These are phyloP conservation scores for Spergularia marina DNA, from an alignment of 148 eudicot species.

Conservation along the genomic window DNA sequence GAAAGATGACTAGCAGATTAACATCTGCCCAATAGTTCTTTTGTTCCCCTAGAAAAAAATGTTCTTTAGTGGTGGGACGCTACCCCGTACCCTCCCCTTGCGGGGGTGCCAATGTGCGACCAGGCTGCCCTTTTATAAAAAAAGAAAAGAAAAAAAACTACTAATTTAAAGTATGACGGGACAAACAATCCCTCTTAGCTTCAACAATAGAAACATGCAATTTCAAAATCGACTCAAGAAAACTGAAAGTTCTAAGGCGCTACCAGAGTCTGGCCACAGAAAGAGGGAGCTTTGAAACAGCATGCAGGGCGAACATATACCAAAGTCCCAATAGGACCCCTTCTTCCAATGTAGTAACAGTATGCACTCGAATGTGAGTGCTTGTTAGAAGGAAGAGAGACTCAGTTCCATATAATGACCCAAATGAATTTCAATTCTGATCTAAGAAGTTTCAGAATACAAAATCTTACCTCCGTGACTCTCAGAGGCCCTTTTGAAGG, in stretches of 20 bases:
- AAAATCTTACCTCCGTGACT: constrained; percentile 78
- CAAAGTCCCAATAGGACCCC: background rate
- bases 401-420: background rate
- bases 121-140: too few species aligned
- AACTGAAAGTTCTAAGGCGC: too few species aligned
- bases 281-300: background rate
- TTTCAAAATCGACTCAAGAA: background rate
- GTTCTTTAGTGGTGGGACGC: too few species aligned
- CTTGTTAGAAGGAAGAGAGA: background rate
- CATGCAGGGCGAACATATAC: background rate
- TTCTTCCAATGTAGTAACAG: background rate
- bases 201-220: background rate
- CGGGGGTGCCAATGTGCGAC: too few species aligned
- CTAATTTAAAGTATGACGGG: too few species aligned
- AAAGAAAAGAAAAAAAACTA: too few species aligned
- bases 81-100: too few species aligned
- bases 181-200: background rate
- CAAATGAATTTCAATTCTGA: background rate
- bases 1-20: too few species aligned
- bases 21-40: too few species aligned
- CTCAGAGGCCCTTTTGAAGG: constrained; percentile 70
- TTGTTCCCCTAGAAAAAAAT: too few species aligned
- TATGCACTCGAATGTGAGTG: background rate
- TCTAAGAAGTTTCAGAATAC: background rate
- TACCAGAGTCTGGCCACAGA: too few species aligned